These are phyloP conservation scores for Cyanidioschyzon merolae DNA, from an alignment of 23 red algal species.

Conservation along the genomic window DNA sequence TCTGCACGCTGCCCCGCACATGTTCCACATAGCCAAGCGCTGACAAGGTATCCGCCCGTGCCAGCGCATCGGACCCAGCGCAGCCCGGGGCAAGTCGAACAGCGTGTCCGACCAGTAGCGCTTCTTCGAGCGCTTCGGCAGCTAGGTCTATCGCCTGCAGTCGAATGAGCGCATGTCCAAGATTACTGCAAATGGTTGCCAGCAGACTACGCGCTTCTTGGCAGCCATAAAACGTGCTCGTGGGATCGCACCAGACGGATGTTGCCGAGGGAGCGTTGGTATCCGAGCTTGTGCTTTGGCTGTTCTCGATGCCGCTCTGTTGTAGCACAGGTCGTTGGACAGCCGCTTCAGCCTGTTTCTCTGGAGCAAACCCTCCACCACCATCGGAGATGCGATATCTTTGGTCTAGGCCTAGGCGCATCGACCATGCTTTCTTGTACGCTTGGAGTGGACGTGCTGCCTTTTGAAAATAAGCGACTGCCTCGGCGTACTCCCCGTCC, in stretches of 20 bases:
- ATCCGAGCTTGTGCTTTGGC: neutral
- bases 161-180: neutral
- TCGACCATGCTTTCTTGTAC: neutral
- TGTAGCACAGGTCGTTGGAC: neutral
- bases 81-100: neutral
- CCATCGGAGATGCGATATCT: neutral
- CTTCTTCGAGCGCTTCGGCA: neutral
- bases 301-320: neutral
- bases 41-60: neutral
- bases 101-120: neutral
- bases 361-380: neutral
- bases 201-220: neutral
- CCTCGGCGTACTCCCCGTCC: conserved; percentile 43
- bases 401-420: neutral
- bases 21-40: conserved; percentile 3
- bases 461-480: conserved; percentile 43
- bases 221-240: neutral
- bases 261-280: neutral
- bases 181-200: neutral
- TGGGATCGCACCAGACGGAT: neutral
- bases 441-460: conserved; percentile 11
- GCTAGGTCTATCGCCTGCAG: neutral
- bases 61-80: neutral
- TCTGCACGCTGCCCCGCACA: neutral
- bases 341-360: neutral